Conservation (phyloP, 176 grass and related monocot genomes). For the Bolboschoenus planiculmis region DNA sequence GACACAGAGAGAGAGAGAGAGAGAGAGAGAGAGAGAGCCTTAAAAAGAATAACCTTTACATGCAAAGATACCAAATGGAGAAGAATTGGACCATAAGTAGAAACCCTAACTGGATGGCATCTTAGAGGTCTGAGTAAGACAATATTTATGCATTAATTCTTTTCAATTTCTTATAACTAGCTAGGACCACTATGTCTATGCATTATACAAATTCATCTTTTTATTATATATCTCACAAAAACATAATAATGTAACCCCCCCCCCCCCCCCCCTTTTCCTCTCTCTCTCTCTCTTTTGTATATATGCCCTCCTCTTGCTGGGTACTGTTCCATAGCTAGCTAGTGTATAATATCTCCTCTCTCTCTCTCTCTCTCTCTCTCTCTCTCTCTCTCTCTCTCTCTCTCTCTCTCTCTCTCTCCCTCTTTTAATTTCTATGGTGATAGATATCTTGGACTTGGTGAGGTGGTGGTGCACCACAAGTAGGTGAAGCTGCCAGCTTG, state of each 20-base stretch:
- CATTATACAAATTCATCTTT: neutral
- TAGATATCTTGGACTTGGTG: neutral
- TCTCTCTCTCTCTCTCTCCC: too few relatives aligned
- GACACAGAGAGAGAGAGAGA: neutral
- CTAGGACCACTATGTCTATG: neutral
- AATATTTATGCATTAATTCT: constrained; percentile 23
- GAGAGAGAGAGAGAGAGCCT: too few relatives aligned
- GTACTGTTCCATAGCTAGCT: neutral
- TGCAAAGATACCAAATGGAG: neutral
- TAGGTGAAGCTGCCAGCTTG: constrained; percentile 79
- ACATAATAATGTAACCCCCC: neutral
- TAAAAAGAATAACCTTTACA: neutral
- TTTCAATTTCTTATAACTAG: neutral
- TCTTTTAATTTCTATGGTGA: neutral
- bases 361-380: neutral
- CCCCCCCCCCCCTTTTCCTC: neutral
- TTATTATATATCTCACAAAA: neutral
- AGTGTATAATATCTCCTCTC: neutral
- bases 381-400: neutral
- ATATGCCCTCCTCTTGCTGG: neutral
- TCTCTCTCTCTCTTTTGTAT: neutral
- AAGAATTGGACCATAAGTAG: neutral
- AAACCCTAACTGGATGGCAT: constrained; percentile 22
- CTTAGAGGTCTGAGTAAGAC: constrained; percentile 18
- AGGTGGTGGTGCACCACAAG: constrained; percentile 41